A percentile compares a stretch with the other conserved stretches of the same genome.
These are phyloP conservation scores for Thielaviopsis punctulata DNA, from an alignment of 2,329 filamentous ascomycete species.

Conservation along the genomic window DNA sequence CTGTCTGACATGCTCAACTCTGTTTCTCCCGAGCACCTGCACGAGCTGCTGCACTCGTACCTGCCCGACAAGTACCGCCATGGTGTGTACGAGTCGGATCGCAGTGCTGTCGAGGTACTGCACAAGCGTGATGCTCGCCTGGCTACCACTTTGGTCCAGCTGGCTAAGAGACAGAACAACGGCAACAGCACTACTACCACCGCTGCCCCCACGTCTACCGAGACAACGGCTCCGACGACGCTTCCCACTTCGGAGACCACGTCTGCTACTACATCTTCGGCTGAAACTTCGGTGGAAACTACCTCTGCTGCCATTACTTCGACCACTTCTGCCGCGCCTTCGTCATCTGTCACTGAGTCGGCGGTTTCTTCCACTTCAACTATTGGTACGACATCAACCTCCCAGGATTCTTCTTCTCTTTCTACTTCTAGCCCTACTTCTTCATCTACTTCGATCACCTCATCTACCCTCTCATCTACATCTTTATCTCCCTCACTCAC, in stretches of 20 bases:
- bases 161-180: slow-evolving; percentile 43
- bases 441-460: slow-evolving; percentile 10
- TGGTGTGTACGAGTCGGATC: slow-evolving; percentile 49
- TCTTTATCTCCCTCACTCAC: slow-evolving; percentile 17
- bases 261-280: slow-evolving; percentile 10
- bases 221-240: slow-evolving; percentile 12
- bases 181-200: slow-evolving; percentile 18
- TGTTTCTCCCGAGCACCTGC: slow-evolving; percentile 42
- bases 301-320: slow-evolving; percentile 12
- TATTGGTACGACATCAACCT: slow-evolving; percentile 1
- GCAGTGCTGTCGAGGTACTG: slow-evolving; percentile 43
- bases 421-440: slow-evolving; percentile 9
- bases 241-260: neutral
- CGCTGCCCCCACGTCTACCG: slow-evolving; percentile 13
- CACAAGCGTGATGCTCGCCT: slow-evolving; percentile 43
- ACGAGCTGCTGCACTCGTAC: slow-evolving; percentile 47
- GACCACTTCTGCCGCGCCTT: slow-evolving; percentile 17
- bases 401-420: slow-evolving; percentile 10
- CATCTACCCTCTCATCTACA: slow-evolving; percentile 7
- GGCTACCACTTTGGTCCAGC: slow-evolving; percentile 43
- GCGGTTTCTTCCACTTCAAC: slow-evolving; percentile 11
- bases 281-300: slow-evolving; percentile 2
- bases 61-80: slow-evolving; percentile 47
- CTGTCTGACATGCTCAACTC: slow-evolving; percentile 27
- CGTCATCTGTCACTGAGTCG: slow-evolving; percentile 13